Evolutionary conservation across 257 asterid genomes (phyloP), one percentile per base, ranked within the genome.

Genomic region (Penstemon barbatus): DNA sequence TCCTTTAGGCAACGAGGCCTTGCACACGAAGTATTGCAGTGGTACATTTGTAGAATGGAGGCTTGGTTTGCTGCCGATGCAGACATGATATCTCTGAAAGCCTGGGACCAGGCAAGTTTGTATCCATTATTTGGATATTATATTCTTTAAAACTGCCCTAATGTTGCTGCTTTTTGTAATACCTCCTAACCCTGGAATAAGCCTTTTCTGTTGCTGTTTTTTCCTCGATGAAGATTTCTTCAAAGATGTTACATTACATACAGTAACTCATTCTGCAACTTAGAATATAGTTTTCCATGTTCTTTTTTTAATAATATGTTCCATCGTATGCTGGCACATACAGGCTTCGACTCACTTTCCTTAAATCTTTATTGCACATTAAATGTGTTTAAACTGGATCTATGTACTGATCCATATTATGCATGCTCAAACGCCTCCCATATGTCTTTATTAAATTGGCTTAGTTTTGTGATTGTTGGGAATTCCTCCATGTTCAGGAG

Each of bases 61-160:
- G 99, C 99, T 49, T 94, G 99, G 99, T 94, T 94, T 82, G 97
- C 97, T 82, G 96, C 99, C n/a, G 99, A 91, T 87, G 95, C 96
- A 50, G 96, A 91, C 74, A 87, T 82, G 95, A 94, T 94, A 77
- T 94, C 99, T 63, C 88, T 91, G 81, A 87, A 86, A 77, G 90
- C 91, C 75, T 94, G 99, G 99, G 99, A 94, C 78, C 95, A 94
- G 95, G 99, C 74, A 79, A 76, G 88, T 78, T 65, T 69, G 9
- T 74, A 6, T 8, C 43, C 43, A 5, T 5, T 57, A 36, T 11
- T 69, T 70, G 61, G 62, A 73, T 15, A 15, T 15, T 15, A 15
- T 15, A 15, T 15, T 18, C 50, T 54, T 55, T 8, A 6, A 57
- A 65, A 52, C 66, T 63, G 72, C 48, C 3, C 37, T 49, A 3